Conservation (phyloP, 192 early-diverging fungal genomes). For the Coemansia sp. region DNA sequence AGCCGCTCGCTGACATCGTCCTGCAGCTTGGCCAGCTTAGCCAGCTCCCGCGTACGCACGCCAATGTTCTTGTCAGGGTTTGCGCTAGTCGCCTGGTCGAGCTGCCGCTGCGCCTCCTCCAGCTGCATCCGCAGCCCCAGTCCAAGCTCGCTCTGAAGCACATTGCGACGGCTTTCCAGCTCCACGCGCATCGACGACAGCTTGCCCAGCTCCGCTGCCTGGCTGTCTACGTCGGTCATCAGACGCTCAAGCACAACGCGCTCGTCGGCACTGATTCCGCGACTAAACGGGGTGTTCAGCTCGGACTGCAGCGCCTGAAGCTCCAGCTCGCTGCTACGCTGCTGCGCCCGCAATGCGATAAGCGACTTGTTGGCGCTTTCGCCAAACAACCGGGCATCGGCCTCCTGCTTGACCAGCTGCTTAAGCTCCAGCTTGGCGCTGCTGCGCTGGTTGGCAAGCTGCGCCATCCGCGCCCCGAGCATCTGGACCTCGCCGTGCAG, state of each 20-base stretch:
- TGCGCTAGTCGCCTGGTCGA: slow-evolving; percentile 54
- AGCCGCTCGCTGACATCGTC: slow-evolving; percentile 33
- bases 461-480: slow-evolving; percentile 54
- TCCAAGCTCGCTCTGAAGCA: slow-evolving; percentile 70
- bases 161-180: slow-evolving; percentile 70
- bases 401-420: slow-evolving; percentile 65
- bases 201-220: slow-evolving; percentile 60
- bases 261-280: slow-evolving; percentile 59
- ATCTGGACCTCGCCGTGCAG: slow-evolving; percentile 62
- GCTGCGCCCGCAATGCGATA: slow-evolving; percentile 29
- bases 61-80: slow-evolving; percentile 53
- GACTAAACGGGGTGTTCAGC: slow-evolving; percentile 59
- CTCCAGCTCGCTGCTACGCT: slow-evolving; percentile 39
- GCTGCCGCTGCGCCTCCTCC: slow-evolving; percentile 67
- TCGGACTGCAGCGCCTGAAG: slow-evolving; percentile 62
- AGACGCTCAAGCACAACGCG: slow-evolving; percentile 56
- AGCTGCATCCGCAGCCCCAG: slow-evolving; percentile 67
- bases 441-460: slow-evolving; percentile 60
- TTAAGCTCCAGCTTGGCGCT: slow-evolving; percentile 59
- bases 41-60: slow-evolving; percentile 42
- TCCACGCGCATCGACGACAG: slow-evolving; percentile 58
- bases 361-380: slow-evolving; percentile 45
- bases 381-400: slow-evolving; percentile 38
- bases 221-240: slow-evolving; percentile 53
- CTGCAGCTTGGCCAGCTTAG: slow-evolving; percentile 24